Base-by-base conservation (phyloP, 495 filamentous ascomycete species). In the Glutinoglossum americanum region DNA sequence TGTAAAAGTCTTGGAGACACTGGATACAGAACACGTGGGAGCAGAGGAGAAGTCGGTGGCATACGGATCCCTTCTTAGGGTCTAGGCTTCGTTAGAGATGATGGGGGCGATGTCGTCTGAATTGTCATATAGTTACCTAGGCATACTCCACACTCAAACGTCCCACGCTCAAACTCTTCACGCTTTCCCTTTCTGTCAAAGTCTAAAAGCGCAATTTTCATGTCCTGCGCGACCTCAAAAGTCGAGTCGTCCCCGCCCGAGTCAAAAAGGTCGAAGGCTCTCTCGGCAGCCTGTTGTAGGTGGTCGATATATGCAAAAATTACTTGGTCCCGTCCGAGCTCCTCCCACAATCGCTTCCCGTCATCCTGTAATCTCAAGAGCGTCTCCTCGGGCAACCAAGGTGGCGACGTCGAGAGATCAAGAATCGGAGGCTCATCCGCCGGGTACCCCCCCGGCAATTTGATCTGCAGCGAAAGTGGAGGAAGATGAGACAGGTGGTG, bases 1-100 rank as follows among this genome's bases (percentile, higher is more conserved):
- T 88, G 72, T 92, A 98, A 61, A 87, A 96, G 62, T 89, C 86
- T 61, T 86, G 83, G 21, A 98, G 70, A 62, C 92, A 98, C 3
- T 74, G 61, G 37, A 83, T 69, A 66, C 92, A 98, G 63, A 97
- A 98, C 30, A 98, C 88, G 64, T 98, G 92, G 0, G 77, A 80
- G 66, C 92, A 98, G 33, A 79, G 77, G 21, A 81, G 65, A 65
- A 96, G 74, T 4, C 76, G 76, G 68, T 96, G 83, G 67, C 92
- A 97, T 26, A 73, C 77, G 0, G 71, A 62, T 3, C 92, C 92
- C 67, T 95, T 96, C 66, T 96, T 96, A 0, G 89, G 88, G 66
- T 96, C 89, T 70, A 67, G 21, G 28, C 25, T 2, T 25, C 32
- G 32, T 45, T 39, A 37, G 54, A 13, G 13, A 17, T 23, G 13